Percentiles rank a stretch among this genome's conserved stretches.
Evolutionary conservation across 2,329 filamentous ascomycete genomes (phyloP).

Genomic region (Verticillium nonalfalfae): DNA sequence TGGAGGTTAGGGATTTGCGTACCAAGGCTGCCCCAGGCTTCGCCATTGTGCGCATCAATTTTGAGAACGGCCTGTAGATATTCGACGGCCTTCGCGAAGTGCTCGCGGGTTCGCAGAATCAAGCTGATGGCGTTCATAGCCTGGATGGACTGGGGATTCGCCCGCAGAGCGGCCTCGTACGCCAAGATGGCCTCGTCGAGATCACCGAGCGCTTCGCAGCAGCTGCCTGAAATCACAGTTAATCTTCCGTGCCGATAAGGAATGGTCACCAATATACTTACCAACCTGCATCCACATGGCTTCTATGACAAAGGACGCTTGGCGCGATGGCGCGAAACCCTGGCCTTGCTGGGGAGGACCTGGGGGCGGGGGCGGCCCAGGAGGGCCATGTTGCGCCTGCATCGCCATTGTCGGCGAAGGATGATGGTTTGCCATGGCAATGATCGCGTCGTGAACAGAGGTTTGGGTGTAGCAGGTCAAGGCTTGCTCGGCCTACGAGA

Average conservation of each 20-base stretch:
- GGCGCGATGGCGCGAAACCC: constrained; percentile 60
- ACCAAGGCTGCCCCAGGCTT: constrained; percentile 96
- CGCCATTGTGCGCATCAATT: constrained; percentile 81
- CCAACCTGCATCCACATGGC: constrained; percentile 88
- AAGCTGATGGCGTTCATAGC: constrained; percentile 94
- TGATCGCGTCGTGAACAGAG: constrained; percentile 1
- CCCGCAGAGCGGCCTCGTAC: constrained; percentile 83
- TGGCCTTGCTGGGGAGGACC: constrained; percentile 45
- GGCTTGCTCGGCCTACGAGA: not conserved
- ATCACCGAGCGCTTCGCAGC: constrained; percentile 83
- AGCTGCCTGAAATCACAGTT: constrained; percentile 53
- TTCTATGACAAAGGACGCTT: constrained; percentile 76
- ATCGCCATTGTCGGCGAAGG: constrained; percentile 74
- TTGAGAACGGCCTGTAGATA: constrained; percentile 88
- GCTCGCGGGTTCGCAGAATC: constrained; percentile 85
- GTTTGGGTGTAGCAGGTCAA: not conserved
- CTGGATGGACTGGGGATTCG: constrained; percentile 81
- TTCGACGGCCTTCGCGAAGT: constrained; percentile 90
- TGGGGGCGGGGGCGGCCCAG: constrained; percentile 53
- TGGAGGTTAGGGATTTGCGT: constrained; percentile 22
- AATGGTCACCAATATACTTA: constrained; percentile 40
- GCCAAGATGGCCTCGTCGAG: constrained; percentile 83
- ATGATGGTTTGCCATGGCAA: constrained; percentile 67
- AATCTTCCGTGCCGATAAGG: constrained; percentile 11
- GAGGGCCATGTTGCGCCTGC: constrained; percentile 59